These are phyloP conservation scores for Blastomyces emzantsi DNA, from an alignment of 2,329 filamentous ascomycete genomes.

Conservation along the genomic window DNA sequence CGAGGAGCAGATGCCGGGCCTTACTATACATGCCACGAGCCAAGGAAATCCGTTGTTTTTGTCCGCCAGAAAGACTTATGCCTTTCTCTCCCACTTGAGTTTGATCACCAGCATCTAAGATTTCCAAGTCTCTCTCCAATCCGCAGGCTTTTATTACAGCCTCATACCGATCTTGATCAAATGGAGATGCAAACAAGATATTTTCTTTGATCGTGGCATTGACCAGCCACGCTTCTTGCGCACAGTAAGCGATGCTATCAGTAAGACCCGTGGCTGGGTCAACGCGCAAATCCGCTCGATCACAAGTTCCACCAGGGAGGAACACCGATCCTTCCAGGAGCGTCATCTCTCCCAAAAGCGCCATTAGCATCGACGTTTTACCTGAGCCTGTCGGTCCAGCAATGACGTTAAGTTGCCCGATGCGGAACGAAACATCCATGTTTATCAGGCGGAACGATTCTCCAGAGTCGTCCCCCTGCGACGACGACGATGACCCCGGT, in stretches of 20 bases:
- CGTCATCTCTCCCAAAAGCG: conserved; percentile 92
- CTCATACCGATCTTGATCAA: conserved; percentile 72
- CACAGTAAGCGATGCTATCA: conserved; percentile 91
- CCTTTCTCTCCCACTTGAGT: conserved; percentile 96
- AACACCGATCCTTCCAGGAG: conserved; percentile 69
- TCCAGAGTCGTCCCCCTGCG: conserved; percentile 52
- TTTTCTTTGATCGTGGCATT: conserved; percentile 95
- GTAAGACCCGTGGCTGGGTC: conserved; percentile 79
- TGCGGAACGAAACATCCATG: conserved; percentile 69
- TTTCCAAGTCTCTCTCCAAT: conserved; percentile 80
- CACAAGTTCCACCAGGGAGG: conserved; percentile 71
- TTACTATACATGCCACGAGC: conserved; percentile 97
- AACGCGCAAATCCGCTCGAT: conserved; percentile 68
- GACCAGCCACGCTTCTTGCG: conserved; percentile 92
- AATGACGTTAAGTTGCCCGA: conserved; percentile 85
- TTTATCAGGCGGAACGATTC: conserved; percentile 76
- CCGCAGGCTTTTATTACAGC: conserved; percentile 87
- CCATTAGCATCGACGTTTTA: conserved; percentile 95
- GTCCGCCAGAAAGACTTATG: conserved; percentile 89
- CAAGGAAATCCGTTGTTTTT: conserved; percentile 94
- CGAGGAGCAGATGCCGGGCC: conserved; percentile 79
- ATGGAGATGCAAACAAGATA: conserved; percentile 78
- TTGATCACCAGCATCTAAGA: conserved; percentile 84
- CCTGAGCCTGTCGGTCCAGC: conserved; percentile 88
- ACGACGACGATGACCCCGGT: conserved; percentile 20